A percentile compares a stretch with the other conserved stretches of the same genome.
Evolutionary conservation across 2,329 filamentous ascomycete species (phyloP).

Genomic region (Ascochyta fabae): DNA sequence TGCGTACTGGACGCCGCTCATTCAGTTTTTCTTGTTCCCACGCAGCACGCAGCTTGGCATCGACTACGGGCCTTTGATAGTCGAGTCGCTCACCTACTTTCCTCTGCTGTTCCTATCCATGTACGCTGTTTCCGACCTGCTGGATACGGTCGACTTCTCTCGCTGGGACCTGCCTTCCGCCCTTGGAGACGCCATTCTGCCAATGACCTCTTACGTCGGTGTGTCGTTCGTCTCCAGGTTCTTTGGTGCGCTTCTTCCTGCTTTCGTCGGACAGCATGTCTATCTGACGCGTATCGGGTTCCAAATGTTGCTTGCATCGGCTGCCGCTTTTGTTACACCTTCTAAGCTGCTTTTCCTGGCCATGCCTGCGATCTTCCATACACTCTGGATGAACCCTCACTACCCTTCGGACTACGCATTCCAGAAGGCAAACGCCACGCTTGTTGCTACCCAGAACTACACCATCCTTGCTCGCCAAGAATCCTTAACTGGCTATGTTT

Average conservation of each 20-base stretch:
- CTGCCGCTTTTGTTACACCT: constrained; percentile 71
- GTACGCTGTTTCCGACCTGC: constrained; percentile 54
- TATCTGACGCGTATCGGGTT: constrained; percentile 74
- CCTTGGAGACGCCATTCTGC: constrained; percentile 68
- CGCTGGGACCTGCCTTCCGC: constrained; percentile 62
- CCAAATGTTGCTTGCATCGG: constrained; percentile 69
- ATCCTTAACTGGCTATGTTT: constrained; percentile 89
- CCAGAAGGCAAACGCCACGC: constrained; percentile 67
- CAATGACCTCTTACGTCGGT: constrained; percentile 69
- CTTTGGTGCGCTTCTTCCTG: constrained; percentile 50
- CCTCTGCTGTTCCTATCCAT: constrained; percentile 51
- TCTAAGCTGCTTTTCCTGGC: constrained; percentile 71
- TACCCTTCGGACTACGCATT: constrained; percentile 67
- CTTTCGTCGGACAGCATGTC: constrained; percentile 66
- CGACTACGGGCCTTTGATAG: constrained; percentile 74
- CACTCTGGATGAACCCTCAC: constrained; percentile 76
- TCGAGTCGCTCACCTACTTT: constrained; percentile 75
- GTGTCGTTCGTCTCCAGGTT: constrained; percentile 61
- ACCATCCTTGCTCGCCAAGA: constrained; percentile 80
- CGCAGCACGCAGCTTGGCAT: constrained; percentile 72
- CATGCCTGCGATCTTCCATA: constrained; percentile 76
- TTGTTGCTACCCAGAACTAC: constrained; percentile 69
- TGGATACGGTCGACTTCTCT: constrained; percentile 67
- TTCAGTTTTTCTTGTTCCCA: constrained; percentile 74
- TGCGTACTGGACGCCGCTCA: constrained; percentile 74